Base-by-base conservation (phyloP, 352 stramenopile genomes). In the Lagenidium giganteum region DNA sequence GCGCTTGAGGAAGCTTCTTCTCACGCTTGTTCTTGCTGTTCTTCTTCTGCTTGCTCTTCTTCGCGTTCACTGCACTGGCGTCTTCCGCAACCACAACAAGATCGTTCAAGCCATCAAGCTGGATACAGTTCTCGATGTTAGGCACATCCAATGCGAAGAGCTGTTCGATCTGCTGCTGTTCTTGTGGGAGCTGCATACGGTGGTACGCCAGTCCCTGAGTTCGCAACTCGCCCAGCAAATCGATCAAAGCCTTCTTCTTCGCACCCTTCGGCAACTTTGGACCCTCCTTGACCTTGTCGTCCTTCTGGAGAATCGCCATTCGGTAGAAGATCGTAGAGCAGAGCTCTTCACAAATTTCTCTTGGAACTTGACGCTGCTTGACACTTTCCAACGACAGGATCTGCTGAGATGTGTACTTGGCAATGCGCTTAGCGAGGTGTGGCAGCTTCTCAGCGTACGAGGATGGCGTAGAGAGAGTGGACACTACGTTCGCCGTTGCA, bases 171-270 rank as follows among this genome's bases (percentile, higher is more conserved):
- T 83, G 64, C 26, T 90, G 78, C 45, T 88, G 74, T 40, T 95
- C 61, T 13, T 54, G 31, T 8, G 83, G 83, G 8, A 92, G 42
- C 23, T 91, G 80, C 35, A 83, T 67, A 42, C 80, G 76, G 35
- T 92, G 77, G 47, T 87, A 86, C 16, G 49, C 50, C 51, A 96
- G 73, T 0, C 90, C 92, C 18, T 96, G 83, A 1, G 68, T 65
- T 42, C 94, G 89, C 2, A 98, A 58, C 43, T 91, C 89, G 9
- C 64, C 57, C 5, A 99, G 82, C 16, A 99, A 61, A 51, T 99
- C 96, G 20, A 98, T 82, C 5, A 99, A 61, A 13, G 96, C 96
- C 47, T 97, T 88, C 71, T 98, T 96, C 67, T 99, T 99, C 20
- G 97, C 92, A 35, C 87, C 89, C 67, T 98, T 97, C 0, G 92